phyloP scores from a whole-genome alignment of 2,329 filamentous ascomycete genomes.

The Fonsecaea pedrosoi region DNA sequence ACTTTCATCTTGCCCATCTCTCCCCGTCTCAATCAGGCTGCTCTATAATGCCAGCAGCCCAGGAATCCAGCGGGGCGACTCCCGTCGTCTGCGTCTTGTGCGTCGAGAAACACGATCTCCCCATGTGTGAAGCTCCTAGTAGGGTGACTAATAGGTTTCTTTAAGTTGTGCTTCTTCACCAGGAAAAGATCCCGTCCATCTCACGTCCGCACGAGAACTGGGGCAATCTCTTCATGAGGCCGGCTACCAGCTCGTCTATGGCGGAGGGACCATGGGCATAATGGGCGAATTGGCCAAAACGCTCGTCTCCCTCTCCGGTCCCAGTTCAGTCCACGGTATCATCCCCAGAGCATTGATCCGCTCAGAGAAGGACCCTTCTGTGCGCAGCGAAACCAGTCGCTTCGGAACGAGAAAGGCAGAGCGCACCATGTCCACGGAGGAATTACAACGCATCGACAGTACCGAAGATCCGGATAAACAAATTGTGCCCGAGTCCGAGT shows the following conservation, averaged over 20 bases:
- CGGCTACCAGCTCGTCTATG: conserved; percentile 87
- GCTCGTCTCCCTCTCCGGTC: conserved; percentile 81
- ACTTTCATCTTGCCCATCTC: not conserved
- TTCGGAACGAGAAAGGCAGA: conserved; percentile 50
- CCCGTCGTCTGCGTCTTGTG: conserved; percentile 88
- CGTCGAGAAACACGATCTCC: conserved; percentile 39
- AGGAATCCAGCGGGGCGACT: conserved; percentile 64
- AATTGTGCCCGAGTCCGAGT: conserved; percentile 56
- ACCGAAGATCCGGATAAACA: conserved; percentile 39
- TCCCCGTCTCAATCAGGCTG: not conserved
- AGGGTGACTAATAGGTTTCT: conserved; percentile 34
- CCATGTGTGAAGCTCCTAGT: not conserved
- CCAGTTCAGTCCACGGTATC: conserved; percentile 84
- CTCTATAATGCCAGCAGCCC: conserved; percentile 44
- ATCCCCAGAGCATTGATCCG: conserved; percentile 85
- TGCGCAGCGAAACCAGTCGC: conserved; percentile 27
- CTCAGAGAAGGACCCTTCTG: conserved; percentile 62
- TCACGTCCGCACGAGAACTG: conserved; percentile 78
- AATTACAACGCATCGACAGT: conserved; percentile 36
- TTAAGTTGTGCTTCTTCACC: conserved; percentile 77
- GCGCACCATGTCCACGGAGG: conserved; percentile 67
- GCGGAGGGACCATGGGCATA: conserved; percentile 89
- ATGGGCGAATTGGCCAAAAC: conserved; percentile 95
- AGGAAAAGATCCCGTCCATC: conserved; percentile 75
- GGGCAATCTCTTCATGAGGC: conserved; percentile 75